These are phyloP conservation scores for Penicillium crustosum DNA, from an alignment of 2,329 filamentous ascomycete genomes.

Conservation along the genomic window DNA sequence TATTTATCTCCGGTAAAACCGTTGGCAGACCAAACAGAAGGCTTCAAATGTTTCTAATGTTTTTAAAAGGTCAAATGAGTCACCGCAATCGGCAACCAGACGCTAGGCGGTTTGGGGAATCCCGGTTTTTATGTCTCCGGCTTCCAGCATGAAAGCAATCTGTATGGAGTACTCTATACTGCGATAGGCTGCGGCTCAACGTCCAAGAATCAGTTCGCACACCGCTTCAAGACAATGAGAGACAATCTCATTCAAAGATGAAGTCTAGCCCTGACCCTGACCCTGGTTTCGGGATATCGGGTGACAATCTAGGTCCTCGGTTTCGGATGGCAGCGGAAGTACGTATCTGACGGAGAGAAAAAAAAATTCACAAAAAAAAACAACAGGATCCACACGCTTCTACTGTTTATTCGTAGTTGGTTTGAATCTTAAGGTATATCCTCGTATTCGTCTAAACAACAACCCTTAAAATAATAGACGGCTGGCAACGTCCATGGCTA, in stretches of 20 bases:
- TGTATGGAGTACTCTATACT: neutral
- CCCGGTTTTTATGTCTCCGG: neutral
- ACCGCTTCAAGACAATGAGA: neutral
- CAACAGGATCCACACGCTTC: neutral
- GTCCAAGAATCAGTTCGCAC: neutral
- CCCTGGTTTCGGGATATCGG: neutral
- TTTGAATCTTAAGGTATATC: neutral
- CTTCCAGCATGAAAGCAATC: neutral
- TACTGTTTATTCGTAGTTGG: neutral
- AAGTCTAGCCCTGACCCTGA: neutral
- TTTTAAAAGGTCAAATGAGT: neutral
- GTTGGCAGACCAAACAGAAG: neutral
- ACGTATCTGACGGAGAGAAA: neutral
- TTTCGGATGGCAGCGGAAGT: conserved; percentile 11
- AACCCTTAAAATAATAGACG: neutral
- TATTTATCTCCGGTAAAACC: conserved; percentile 4
- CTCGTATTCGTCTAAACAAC: no score
- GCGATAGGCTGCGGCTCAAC: neutral
- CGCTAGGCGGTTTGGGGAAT: neutral
- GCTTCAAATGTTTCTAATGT: neutral
- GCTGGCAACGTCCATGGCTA: neutral
- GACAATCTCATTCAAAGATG: neutral
- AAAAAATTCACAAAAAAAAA: neutral
- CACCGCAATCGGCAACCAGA: neutral
- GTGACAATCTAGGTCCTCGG: neutral